Base-by-base conservation (phyloP, 1,284 basidiomycete species). In the Trichosporon ovoides region DNA sequence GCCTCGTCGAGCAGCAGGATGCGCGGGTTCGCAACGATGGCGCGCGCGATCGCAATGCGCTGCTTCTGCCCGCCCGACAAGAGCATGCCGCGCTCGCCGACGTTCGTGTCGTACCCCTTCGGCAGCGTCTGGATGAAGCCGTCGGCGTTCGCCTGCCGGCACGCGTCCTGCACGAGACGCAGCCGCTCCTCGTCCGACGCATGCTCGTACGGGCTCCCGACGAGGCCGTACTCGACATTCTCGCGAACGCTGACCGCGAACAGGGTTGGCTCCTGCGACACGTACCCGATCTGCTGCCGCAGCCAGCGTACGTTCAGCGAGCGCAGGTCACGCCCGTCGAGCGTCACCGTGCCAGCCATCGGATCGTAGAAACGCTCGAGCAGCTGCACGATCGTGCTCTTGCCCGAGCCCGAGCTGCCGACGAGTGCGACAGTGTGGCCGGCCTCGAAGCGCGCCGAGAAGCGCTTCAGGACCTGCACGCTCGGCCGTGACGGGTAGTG, bases 41-140 rank as follows among this genome's bases (percentile, higher is more conserved):
- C 92, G 52, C 93, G 86, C 14, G 91, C 91, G 66, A 93, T 93
- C 11, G 91, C 91, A 43, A 93, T 82, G 68, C 91, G 88, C 73
- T 94, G 82, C 86, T 81, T 94, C 87, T 96, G 93, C 16, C 93
- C 93, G 59, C 93, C 93, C n/a, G 87, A 89, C 0, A 97, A 80
- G 38, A 95, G 80, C 82, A 93, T 92, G 2, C 92, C 93, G 56
- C 91, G 86, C 74, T 96, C 93, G 48, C 93, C 93, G 57, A 96
- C 91, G 78, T 89, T 81, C 3, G 93, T 96, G 54, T 94, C 87
- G 72, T 95, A 96, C 0, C 89, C 89, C 3, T 86, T 74, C 0
- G 93, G 92, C 1, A 94, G 80, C 68, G 89, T 89, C 57, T 80
- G 80, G 68, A 96, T 87, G 77, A 96, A 97, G 1, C 86, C 87